A percentile compares a stretch with the other conserved stretches of the same genome.
phyloP scores from a whole-genome alignment of 305 asterid species.

The Fraxinus nigra region DNA sequence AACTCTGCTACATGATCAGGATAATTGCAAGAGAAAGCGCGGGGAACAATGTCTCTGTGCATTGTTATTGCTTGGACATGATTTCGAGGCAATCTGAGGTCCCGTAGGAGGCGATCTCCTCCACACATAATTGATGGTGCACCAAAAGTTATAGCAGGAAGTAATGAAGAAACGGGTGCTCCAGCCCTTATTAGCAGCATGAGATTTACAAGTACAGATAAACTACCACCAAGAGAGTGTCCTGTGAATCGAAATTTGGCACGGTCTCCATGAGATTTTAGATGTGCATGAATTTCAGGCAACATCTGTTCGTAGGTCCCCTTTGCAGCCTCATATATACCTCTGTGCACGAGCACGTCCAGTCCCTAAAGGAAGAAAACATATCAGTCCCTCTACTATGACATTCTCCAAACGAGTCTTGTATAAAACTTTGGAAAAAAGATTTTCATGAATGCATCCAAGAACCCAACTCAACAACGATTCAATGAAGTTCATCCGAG shows the following conservation, averaged over 20 bases:
- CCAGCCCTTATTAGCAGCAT: conserved; percentile 78
- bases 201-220: conserved; percentile 75
- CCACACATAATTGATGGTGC: conserved; percentile 91
- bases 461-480: background rate
- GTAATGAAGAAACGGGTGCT: conserved; percentile 63
- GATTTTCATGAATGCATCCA: background rate
- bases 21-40: conserved; percentile 90
- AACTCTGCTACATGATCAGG: conserved; percentile 80
- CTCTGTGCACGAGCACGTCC: conserved; percentile 85
- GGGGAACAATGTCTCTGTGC: conserved; percentile 95
- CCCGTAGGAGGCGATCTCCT: conserved; percentile 68
- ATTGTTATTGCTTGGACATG: conserved; percentile 70
- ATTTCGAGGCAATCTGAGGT: conserved; percentile 66
- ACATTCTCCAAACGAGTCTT: background rate
- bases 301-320: conserved; percentile 80
- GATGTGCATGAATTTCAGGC: conserved; percentile 71
- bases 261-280: conserved; percentile 50
- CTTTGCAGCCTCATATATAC: conserved; percentile 95
- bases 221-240: conserved; percentile 94
- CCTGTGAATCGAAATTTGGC: conserved; percentile 86
- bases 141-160: conserved; percentile 85
- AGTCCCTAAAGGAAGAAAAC: conserved; percentile 53
- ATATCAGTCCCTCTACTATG: conserved; percentile 1
- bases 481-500: background rate
- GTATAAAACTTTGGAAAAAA: background rate